A percentile compares a stretch with the other conserved stretches of the same genome.
phyloP scores from a whole-genome alignment of 768 basidiomycete genomes.

The Lentinula aciculospora region DNA sequence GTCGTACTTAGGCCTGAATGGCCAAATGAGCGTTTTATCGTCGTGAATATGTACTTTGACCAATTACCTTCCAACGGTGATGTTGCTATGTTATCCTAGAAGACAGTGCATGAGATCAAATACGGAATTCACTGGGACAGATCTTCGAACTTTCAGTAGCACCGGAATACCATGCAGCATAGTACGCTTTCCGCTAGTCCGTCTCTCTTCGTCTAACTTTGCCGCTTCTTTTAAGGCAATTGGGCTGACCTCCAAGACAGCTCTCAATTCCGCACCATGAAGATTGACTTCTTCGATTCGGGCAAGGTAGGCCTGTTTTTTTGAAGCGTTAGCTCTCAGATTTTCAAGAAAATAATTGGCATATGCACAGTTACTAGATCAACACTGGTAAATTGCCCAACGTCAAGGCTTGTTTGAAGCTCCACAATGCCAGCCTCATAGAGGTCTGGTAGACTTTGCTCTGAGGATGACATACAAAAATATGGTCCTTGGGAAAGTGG shows the following conservation, averaged over 20 bases:
- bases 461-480: not conserved
- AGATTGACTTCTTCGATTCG: constrained; percentile 68
- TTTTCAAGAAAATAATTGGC: not conserved
- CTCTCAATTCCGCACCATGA: constrained; percentile 49
- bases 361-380: constrained; percentile 31
- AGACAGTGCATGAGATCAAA: not conserved
- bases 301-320: constrained; percentile 56
- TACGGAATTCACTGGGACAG: not conserved
- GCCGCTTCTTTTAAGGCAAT: constrained; percentile 49
- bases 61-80: constrained; percentile 37
- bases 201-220: constrained; percentile 39
- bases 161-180: constrained; percentile 50
- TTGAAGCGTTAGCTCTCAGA: not conserved
- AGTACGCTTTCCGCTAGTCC: constrained; percentile 35
- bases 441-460: constrained; percentile 24
- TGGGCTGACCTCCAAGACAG: constrained; percentile 53
- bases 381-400: constrained; percentile 31
- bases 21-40: too few species aligned
- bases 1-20: constrained; percentile 39
- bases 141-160: constrained; percentile 40
- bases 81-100: constrained; percentile 43
- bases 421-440: constrained; percentile 34
- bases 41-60: too few species aligned
- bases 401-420: constrained; percentile 30
- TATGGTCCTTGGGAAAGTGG: not conserved